A percentile compares a stretch with the other conserved stretches of the same genome.
phyloP scores from a whole-genome alignment of 2,329 filamentous ascomycete species.

The Fusarium napiforme region DNA sequence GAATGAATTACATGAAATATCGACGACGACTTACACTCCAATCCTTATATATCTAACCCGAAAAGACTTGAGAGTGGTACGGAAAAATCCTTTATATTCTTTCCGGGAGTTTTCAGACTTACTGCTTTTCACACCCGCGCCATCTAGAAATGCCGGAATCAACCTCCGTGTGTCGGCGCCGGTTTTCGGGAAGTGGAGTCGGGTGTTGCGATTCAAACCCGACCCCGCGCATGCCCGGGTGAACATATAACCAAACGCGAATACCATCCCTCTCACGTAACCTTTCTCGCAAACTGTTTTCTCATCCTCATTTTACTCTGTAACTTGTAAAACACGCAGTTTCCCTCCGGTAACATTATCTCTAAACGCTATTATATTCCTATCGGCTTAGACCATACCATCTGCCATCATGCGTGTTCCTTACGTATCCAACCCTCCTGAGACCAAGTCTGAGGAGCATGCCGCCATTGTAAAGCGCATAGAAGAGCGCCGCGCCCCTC shows the following conservation, averaged over 20 bases:
- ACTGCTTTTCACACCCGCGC: not conserved
- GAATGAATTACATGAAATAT: too few species aligned
- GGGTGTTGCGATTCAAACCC: conserved; percentile 39
- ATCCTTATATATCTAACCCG: too few species aligned
- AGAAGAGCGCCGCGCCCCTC: conserved; percentile 71
- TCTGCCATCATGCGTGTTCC: conserved; percentile 70
- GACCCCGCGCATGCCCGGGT: conserved; percentile 44
- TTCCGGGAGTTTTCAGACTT: not conserved
- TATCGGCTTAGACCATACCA: conserved; percentile 17
- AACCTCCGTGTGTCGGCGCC: conserved; percentile 35
- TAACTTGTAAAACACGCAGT: not conserved
- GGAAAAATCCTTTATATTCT: not conserved
- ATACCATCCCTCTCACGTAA: not conserved
- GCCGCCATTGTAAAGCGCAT: conserved; percentile 72
- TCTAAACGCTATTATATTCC: not conserved
- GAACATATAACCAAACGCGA: conserved; percentile 45
- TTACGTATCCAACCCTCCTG: conserved; percentile 67
- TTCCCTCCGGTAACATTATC: not conserved
- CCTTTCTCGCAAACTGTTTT: not conserved
- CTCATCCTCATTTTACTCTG: not conserved
- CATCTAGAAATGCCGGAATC: conserved; percentile 14
- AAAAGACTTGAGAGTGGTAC: too few species aligned
- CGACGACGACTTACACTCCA: not conserved
- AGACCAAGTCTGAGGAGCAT: conserved; percentile 57
- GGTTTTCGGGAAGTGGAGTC: conserved; percentile 45